Base-by-base conservation (phyloP, 495 filamentous ascomycete species). In the Elasticomyces elasticus region DNA sequence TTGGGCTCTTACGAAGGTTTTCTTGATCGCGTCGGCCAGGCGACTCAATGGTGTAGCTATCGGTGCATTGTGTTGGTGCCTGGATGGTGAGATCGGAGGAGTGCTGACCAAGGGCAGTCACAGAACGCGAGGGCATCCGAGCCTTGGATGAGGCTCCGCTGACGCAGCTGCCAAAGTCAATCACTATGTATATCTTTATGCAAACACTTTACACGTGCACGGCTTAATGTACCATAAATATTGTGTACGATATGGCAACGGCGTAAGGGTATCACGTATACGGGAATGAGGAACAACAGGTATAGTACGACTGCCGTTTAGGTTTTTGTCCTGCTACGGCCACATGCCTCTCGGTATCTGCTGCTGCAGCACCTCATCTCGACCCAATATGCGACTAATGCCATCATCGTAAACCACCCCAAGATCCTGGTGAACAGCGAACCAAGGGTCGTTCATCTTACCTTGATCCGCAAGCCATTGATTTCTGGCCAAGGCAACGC, bases 401-500 rank as follows among this genome's bases (percentile, higher is more conserved):
- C 49, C 55, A 45, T 58, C 55, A 33, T 58, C 55, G 27, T 52
- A 58, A 15, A 44, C 55, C 23, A 54, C 50, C 5, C 49, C 55
- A 3, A 26, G 37, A 23, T 58, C 55, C 19, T 22, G 22, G 35
- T 58, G 41, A 17, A 31, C 31, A 1, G 49, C 55, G 19, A 17
- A 45, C 49, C 49, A 58, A 27, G 55, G 55, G 49, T 54, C 49
- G 2, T 26, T 49, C 22, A 55, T 45, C 23, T 38, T n/a, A n/a
- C 56, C 56, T n/a, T 37, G 10, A 25, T 55, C 56, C 22, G 20
- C 40, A 19, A 50, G 26, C 52, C 51, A 49, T 41, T 55, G 41
- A 56, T 64, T 56, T 40, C 70, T 56, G 26, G 62, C 50, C 42
- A 72, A 41, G 15, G 68, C 70, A 17, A 72, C 47, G 38, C 67